Evolutionary conservation across 78 protist species (phyloP).

Genomic region (Diacronema lutheri): DNA sequence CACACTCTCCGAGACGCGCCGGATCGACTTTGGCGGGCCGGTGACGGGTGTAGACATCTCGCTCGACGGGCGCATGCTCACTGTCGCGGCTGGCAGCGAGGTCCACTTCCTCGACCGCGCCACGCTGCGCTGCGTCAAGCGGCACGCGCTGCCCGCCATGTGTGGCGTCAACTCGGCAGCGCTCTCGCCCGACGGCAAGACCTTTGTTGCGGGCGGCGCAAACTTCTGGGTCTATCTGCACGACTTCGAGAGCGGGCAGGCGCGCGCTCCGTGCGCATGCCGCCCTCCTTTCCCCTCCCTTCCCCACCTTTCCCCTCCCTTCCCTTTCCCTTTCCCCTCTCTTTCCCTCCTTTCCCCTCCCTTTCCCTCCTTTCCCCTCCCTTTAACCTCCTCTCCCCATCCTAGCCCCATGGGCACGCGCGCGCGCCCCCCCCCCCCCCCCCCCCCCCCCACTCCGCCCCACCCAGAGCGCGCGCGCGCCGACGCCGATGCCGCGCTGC

Average conservation of each 20-base stretch:
- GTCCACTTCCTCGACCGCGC: background rate
- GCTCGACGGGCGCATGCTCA: slow-evolving; percentile 25
- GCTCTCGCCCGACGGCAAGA: slow-evolving; percentile 53
- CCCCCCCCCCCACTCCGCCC: too few species aligned
- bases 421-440: too few species aligned
- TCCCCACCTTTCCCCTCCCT: too few species aligned
- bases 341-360: too few species aligned
- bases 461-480: too few species aligned
- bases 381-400: too few species aligned
- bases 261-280: slow-evolving; percentile 33
- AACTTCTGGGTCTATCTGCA: slow-evolving; percentile 72
- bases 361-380: too few species aligned
- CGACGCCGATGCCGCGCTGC: too few species aligned
- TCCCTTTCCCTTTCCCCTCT: background rate
- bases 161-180: slow-evolving; percentile 61
- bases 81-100: background rate
- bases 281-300: too few species aligned
- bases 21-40: slow-evolving; percentile 35
- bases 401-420: too few species aligned
- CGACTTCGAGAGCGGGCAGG: slow-evolving; percentile 64
- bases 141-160: slow-evolving; percentile 40
- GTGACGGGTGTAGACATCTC: slow-evolving; percentile 51
- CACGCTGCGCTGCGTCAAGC: background rate
- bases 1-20: background rate
- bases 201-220: slow-evolving; percentile 72